Evolutionary conservation across 139 green algal genomes (phyloP).

Genomic region (Marvania coccoides): DNA sequence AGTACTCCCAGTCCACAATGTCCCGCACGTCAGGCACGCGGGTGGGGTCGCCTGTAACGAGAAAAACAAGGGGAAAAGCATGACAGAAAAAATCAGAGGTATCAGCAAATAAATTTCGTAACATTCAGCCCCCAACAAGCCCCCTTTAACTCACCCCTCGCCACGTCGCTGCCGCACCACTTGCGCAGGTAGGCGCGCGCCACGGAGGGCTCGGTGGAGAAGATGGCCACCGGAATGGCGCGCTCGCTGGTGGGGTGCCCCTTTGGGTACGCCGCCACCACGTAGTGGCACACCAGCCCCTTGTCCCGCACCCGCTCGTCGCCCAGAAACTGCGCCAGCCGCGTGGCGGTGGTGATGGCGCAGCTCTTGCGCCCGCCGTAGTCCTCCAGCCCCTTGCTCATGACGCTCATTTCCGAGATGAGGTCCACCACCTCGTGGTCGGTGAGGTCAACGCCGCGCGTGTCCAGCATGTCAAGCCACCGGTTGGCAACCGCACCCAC

Average conservation of each 20-base stretch:
- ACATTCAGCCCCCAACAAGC: background rate
- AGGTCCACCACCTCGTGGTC: conserved; percentile 87
- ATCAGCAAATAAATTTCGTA: background rate
- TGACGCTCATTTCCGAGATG: conserved; percentile 88
- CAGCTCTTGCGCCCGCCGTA: conserved; percentile 91
- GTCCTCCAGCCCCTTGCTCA: conserved; percentile 92
- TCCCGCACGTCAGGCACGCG: conserved; percentile 70
- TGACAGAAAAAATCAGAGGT: background rate
- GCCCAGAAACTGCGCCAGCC: conserved; percentile 85
- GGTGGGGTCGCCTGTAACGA: conserved; percentile 20
- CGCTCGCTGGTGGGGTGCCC: conserved; percentile 72
- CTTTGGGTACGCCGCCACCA: conserved; percentile 36
- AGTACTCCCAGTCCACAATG: conserved; percentile 98
- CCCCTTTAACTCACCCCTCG: conserved; percentile 7
- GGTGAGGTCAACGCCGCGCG: conserved; percentile 70
- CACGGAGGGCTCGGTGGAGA: conserved; percentile 76
- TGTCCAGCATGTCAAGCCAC: conserved; percentile 97
- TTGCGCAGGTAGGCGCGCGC: conserved; percentile 75
- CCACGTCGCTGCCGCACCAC: conserved; percentile 70
- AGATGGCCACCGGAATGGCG: conserved; percentile 91
- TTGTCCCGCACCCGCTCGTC: conserved; percentile 94
- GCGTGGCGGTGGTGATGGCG: conserved; percentile 81
- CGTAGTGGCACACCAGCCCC: conserved; percentile 57
- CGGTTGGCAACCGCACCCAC: conserved; percentile 89
- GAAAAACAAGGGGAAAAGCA: background rate